Evolutionary conservation across 2,329 filamentous ascomycete genomes (phyloP), one percentile per base, ranked within the genome.

Genomic region (Pseudogymnoascus verrucosus): DNA sequence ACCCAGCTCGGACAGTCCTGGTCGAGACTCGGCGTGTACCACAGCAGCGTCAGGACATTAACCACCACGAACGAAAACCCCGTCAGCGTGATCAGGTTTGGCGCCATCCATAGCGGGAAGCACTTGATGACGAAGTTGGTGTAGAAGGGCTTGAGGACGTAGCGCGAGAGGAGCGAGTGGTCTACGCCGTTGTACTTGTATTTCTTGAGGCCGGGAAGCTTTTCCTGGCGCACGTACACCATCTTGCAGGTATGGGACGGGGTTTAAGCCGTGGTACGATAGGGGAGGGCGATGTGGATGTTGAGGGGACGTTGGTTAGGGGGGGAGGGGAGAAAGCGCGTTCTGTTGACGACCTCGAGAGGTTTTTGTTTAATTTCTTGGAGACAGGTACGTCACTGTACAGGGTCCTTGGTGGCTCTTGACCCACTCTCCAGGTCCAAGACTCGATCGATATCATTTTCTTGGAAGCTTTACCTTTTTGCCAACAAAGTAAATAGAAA

Each of bases 141-240:
- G 82, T 98, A 99, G 78, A 98, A 99, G 6, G 95, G 95, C 82
- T 99, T 98, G 72, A 99, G 81, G 68, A 99, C 85, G 79, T 97
- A 98, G 76, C 89, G 90, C 68, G 93, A 97, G 42, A 91, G 82
- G 66, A 97, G 81, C 65, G 92, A 96, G 76, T 90, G 90, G 78
- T 99, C 95, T 71, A 98, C 90, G 64, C 86, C 85, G 42, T 89
- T 91, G 82, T 99, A 99, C 78, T 96, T 95, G 86, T 99, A 99
- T 77, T 93, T 84, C 77, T 90, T 90, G 71, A 99, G 86, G 75
- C 90, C 91, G 40, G 89, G 87, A 67, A 99, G 88, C 78, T 91
- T 88, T 73, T 93, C 87, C 78, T 96, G 90, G 69, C 95, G 91
- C 66, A 99, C 92, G 82, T 98, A 98, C 67, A 95, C 93, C 92